Evolutionary conservation across 441 rosid species (phyloP).

Genomic region (Populus hybrid): DNA sequence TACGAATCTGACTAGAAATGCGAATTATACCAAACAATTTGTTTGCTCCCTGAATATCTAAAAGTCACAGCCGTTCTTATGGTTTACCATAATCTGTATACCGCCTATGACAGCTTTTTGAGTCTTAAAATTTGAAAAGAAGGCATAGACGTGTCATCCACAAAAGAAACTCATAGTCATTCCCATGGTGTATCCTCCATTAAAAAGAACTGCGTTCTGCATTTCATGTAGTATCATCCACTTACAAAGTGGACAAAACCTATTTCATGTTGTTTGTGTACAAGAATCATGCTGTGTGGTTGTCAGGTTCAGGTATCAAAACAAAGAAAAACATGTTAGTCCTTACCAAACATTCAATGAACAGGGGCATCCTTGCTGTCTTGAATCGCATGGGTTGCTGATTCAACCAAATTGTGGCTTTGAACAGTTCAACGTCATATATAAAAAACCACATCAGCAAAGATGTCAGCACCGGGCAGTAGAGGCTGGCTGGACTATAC

Average conservation of each 20-base stretch:
- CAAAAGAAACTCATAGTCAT: background rate
- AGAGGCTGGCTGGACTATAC: background rate
- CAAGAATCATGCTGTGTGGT: background rate
- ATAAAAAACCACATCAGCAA: background rate
- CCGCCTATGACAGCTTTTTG: background rate
- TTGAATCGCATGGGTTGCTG: too few species aligned
- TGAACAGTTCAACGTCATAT: background rate
- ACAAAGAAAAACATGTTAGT: background rate
- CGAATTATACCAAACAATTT: background rate
- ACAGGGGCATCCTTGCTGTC: background rate
- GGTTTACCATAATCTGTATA: background rate
- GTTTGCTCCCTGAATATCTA: background rate
- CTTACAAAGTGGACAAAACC: background rate
- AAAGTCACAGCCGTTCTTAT: too few species aligned
- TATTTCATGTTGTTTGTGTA: background rate
- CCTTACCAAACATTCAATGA: background rate
- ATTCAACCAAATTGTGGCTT: too few species aligned
- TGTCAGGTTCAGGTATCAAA: background rate
- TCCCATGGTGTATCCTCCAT: background rate
- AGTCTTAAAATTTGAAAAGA: background rate
- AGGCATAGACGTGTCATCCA: background rate
- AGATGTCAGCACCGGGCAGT: background rate
- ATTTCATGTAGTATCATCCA: slow-evolving; percentile 3
- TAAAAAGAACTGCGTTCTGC: background rate
- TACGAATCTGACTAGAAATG: background rate